Evolutionary conservation across 441 rosid genomes (phyloP), one percentile per base, ranked within the genome.

Genomic region (Raphanus hybrid): DNA sequence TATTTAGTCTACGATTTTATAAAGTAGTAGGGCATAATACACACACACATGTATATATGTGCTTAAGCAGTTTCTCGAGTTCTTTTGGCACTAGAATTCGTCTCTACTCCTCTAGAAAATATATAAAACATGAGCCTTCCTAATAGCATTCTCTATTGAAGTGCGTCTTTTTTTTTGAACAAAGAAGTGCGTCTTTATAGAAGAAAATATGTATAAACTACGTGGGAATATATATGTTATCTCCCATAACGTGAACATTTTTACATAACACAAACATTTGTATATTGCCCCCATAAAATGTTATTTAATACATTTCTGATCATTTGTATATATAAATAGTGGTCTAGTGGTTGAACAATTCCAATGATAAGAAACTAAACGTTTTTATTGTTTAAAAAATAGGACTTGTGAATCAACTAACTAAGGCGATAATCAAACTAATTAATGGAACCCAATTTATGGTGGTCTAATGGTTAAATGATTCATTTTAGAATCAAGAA

Each of bases 1-100:
- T 57, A 55, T 23, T 54, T 69, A 76, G 64, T 76, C 27, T 48
- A 50, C 37, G 50, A 6, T 8, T 54, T 54, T 15, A 54, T 16
- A 54, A 54, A 54, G 23, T 54, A 15, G 9, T 52, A 52, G 58
- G 58, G 20, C 23, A 54, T 54, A 15, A 5, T 16, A n/a, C 14
- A 50, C 57, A 54, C 58, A 50, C 57, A 54, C 58, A 15, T 50
- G 12, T 45, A 15, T 15, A 41, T 29, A 3, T 43, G 58, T 54
- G 57, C 23, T 54, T 43, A 43, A 43, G 52, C 5, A 43, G 3
- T 41, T 41, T 14, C 52, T 14, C 58, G 18, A 45, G 15, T 45
- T 45, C n/a, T 20, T 20, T 60, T 60, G 39, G 9, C 64, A 12
- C 10, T 27, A 27, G 39, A 60, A 29, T 27, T 60, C 39, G 39